phyloP scores from a whole-genome alignment of 345 rosid species.

The Iberis pinnata region DNA sequence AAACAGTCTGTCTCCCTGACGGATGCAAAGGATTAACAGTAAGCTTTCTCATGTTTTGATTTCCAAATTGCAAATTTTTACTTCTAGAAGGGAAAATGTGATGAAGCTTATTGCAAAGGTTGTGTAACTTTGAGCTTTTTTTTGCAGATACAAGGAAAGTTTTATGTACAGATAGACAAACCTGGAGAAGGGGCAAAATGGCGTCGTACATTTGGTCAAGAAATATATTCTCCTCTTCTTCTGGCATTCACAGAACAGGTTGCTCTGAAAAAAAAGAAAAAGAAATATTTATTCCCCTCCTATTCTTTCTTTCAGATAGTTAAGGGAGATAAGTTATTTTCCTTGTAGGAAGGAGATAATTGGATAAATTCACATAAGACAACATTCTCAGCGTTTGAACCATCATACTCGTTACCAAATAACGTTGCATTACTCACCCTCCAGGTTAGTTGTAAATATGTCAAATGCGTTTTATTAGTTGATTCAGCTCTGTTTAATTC shows the following conservation, averaged over 20 bases:
- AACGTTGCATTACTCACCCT: conserved; percentile 77
- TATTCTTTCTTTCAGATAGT: not conserved
- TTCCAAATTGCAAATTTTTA: not conserved
- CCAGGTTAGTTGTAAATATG: conserved; percentile 41
- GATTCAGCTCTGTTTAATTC: conserved; percentile 4
- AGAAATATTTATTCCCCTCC: not conserved
- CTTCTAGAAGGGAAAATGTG: not conserved
- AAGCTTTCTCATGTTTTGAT: conserved; percentile 28
- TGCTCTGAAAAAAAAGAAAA: conserved; percentile 11
- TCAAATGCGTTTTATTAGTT: not conserved
- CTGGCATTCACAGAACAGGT: conserved; percentile 88
- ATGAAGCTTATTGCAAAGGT: not conserved
- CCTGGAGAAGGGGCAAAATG: conserved; percentile 88
- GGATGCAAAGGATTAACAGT: conserved; percentile 90
- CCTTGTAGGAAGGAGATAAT: conserved; percentile 53
- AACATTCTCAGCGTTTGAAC: conserved; percentile 61
- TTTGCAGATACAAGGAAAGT: conserved; percentile 74
- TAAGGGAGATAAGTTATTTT: conserved; percentile 6
- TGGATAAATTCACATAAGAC: conserved; percentile 47
- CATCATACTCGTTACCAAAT: conserved; percentile 64
- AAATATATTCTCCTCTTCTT: conserved; percentile 83
- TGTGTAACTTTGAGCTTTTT: conserved; percentile 7
- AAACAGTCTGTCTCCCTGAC: conserved; percentile 62
- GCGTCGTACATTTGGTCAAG: conserved; percentile 83
- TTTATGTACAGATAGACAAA: conserved; percentile 56